phyloP scores from a whole-genome alignment of 2,329 filamentous ascomycete species.

The Ophiosphaerella herpotricha region DNA sequence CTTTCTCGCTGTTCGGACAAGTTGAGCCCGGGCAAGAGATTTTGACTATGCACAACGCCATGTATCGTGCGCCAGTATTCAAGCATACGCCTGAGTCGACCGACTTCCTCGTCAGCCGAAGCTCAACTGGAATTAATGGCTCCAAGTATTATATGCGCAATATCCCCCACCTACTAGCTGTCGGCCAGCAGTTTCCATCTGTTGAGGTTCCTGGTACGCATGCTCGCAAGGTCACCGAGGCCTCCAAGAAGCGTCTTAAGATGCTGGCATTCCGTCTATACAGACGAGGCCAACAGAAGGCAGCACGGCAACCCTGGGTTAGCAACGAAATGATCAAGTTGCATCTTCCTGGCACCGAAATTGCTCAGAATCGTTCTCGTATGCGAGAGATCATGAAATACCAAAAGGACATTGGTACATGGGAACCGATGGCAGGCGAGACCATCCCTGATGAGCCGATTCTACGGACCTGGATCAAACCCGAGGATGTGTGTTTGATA shows the following conservation, averaged over 20 bases:
- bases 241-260: conserved; percentile 94
- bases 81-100: conserved; percentile 76
- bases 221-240: conserved; percentile 91
- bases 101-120: conserved; percentile 87
- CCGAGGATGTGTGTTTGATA: conserved; percentile 91
- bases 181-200: conserved; percentile 90
- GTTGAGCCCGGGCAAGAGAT: conserved; percentile 90
- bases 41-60: conserved; percentile 88
- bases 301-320: conserved; percentile 78
- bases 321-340: conserved; percentile 65
- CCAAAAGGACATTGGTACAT: conserved; percentile 84
- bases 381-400: conserved; percentile 96
- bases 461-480: conserved; percentile 86
- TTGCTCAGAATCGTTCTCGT: conserved; percentile 94
- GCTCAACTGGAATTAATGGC: conserved; percentile 76
- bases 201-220: conserved; percentile 92
- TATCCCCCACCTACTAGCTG: conserved; percentile 87
- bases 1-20: conserved; percentile 92
- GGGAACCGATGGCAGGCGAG: conserved; percentile 73
- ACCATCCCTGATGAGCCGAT: conserved; percentile 77
- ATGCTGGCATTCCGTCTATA: conserved; percentile 94
- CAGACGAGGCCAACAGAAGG: conserved; percentile 70
- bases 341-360: conserved; percentile 89
- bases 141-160: conserved; percentile 82
- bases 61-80: conserved; percentile 95